Percentiles rank a stretch among this genome's conserved stretches.
phyloP scores from a whole-genome alignment of 345 rosid genomes.

The Citrus maxima region DNA sequence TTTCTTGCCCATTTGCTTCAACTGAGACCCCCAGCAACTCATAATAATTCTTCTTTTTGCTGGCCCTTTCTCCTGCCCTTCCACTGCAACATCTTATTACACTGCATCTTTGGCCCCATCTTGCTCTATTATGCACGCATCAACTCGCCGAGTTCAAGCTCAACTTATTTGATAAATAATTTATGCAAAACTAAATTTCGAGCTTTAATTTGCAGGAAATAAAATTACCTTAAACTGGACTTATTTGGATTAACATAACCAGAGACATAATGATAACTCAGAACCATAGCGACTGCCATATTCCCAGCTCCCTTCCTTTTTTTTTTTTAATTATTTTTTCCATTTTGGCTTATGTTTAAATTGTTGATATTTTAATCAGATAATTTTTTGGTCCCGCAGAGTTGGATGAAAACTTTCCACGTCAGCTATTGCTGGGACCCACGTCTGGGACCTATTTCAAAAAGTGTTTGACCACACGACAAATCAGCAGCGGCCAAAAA shows the following conservation, averaged over 20 bases:
- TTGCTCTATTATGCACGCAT: background rate
- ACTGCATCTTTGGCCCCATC: conserved; percentile 22
- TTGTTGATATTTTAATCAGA: background rate
- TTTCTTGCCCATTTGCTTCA: conserved; percentile 37
- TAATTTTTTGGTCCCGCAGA: background rate
- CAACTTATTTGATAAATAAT: background rate
- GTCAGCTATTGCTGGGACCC: background rate
- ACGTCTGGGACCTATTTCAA: background rate
- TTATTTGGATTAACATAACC: conserved; percentile 15
- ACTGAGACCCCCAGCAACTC: conserved; percentile 51
- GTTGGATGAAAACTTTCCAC: background rate
- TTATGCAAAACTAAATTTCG: background rate
- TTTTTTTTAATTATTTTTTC: background rate
- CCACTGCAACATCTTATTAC: conserved; percentile 27
- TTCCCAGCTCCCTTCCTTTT: background rate
- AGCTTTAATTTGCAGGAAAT: background rate
- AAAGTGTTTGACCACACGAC: background rate
- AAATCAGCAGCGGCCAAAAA: background rate
- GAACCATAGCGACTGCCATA: conserved; percentile 11
- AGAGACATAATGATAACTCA: conserved; percentile 13
- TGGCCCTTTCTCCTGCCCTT: conserved; percentile 19
- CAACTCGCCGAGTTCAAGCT: background rate
- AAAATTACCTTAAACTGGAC: conserved; percentile 23
- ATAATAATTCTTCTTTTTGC: conserved; percentile 39
- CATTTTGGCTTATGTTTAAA: no score